These are phyloP conservation scores for Vaccinium myrtillus DNA, from an alignment of 148 eudicot species.

Conservation along the genomic window DNA sequence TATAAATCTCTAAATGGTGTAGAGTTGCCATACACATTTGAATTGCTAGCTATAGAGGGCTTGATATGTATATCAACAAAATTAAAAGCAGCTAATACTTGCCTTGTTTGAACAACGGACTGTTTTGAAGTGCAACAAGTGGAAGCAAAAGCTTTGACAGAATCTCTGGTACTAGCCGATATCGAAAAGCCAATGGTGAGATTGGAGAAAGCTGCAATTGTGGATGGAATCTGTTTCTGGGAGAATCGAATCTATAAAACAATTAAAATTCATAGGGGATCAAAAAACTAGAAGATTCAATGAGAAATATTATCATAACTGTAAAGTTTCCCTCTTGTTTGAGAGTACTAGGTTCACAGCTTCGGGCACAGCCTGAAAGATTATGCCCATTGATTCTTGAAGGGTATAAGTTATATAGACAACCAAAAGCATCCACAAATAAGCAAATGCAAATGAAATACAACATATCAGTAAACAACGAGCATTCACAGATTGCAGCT, in stretches of 20 bases:
- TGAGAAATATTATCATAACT: constrained; percentile 57
- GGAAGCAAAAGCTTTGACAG: constrained; percentile 52
- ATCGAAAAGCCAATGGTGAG: constrained; percentile 84
- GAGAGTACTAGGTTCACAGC: no score
- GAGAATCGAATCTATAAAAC: constrained; percentile 80
- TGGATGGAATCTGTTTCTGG: constrained; percentile 47
- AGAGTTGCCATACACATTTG: neutral
- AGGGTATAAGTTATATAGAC: no score
- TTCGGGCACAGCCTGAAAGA: no score
- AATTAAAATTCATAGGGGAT: constrained; percentile 62
- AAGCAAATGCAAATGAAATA: no score
- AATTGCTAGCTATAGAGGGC: neutral
- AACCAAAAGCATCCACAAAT: no score
- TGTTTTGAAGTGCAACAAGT: constrained; percentile 62
- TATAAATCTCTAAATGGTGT: neutral
- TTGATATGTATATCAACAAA: neutral
- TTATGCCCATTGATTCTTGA: no score
- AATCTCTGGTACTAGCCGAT: constrained; percentile 70
- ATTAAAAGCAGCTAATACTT: constrained; percentile 1
- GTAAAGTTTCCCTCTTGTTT: no score
- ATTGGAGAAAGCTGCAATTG: constrained; percentile 55
- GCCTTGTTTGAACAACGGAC: constrained; percentile 9
- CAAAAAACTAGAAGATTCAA: constrained; percentile 61
- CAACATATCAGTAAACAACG: no score
- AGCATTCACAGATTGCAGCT: no score